A percentile compares a stretch with the other conserved stretches of the same genome.
phyloP scores from a whole-genome alignment of 202 grass and related monocot species.

The Schoenoplectus triqueter region DNA sequence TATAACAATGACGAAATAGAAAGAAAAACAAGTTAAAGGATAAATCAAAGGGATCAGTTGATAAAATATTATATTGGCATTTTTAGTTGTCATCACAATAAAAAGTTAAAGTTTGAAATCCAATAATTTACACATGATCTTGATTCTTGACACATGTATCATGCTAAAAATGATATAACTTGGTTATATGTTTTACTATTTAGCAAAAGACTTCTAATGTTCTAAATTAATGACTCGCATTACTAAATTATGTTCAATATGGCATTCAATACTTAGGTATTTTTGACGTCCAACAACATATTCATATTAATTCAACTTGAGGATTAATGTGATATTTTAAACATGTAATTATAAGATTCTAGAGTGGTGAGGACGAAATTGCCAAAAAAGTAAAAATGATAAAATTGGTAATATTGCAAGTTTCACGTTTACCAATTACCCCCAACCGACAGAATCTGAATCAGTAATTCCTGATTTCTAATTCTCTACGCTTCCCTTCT shows the following conservation, averaged over 20 bases:
- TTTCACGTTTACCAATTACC: not conserved
- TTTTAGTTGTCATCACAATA: no score
- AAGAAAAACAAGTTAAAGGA: not conserved
- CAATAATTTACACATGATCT: no score
- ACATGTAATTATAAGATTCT: not conserved
- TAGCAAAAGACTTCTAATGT: not conserved
- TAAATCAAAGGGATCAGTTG: no score
- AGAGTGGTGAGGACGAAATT: no score
- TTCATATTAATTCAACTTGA: not conserved
- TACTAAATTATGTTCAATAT: no score
- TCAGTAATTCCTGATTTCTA: no score
- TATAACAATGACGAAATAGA: not conserved
- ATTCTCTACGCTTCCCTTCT: no score
- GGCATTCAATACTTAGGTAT: not conserved
- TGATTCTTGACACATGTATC: not conserved
- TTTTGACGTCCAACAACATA: not conserved
- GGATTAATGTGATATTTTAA: not conserved
- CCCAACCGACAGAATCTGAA: no score
- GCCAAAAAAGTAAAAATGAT: no score
- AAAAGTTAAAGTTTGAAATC: no score
- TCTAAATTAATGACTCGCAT: not conserved
- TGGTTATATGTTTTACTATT: not conserved
- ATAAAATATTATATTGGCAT: no score
- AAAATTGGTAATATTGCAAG: not conserved
- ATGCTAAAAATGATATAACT: slow-evolving; percentile 1